Base-by-base conservation (phyloP, 805 yeast species). In the Saturnispora quitensis region DNA sequence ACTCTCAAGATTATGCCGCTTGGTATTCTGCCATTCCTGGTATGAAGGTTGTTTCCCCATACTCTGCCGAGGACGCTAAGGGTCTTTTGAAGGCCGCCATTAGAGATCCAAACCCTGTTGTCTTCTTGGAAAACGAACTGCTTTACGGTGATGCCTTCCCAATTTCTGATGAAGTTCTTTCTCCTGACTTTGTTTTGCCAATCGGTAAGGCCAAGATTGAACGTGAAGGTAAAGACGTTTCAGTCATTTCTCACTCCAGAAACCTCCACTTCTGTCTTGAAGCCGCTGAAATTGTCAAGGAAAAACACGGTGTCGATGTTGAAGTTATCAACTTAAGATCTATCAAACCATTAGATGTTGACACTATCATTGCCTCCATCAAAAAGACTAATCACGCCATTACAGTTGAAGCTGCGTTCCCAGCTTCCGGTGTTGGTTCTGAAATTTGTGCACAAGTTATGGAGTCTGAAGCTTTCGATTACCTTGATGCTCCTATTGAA, bases 11-110 rank as follows among this genome's bases (percentile, higher is more conserved):
- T 74, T 93, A 82, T 71, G 78, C 96, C 52, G 89, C 97, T 50
- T 93, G 99, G 99, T 93, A 93, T 74, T 98, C 97, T 60, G 76
- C 95, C 49, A 89, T 93, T 62, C 99, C 99, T 55, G 99, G 99
- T 69, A 78, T 93, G 69, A 93, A 93, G 77, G 99, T 93, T 42
- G 73, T 93, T 48, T 88, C 96, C 45, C 99, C 99, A 50, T 93
- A 83, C 76, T 82, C 93, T 50, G 86, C 98, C 48, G 97, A 86
- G 74, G 99, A 93, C 73, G 86, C 89, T 69, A 88, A 87, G 75
- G 99, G 99, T 67, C 78, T 93, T 69, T 72, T 90, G 64, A 93
- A 93, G 75, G 95, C 97, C 53, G 90, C 99, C 47, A 84, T 91
- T 65, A 86, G 98, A 74, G 99, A 93, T 72, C 99, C 99, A 62